phyloP scores from a whole-genome alignment of 2,329 filamentous ascomycete genomes.

The Colletotrichum liriopes region DNA sequence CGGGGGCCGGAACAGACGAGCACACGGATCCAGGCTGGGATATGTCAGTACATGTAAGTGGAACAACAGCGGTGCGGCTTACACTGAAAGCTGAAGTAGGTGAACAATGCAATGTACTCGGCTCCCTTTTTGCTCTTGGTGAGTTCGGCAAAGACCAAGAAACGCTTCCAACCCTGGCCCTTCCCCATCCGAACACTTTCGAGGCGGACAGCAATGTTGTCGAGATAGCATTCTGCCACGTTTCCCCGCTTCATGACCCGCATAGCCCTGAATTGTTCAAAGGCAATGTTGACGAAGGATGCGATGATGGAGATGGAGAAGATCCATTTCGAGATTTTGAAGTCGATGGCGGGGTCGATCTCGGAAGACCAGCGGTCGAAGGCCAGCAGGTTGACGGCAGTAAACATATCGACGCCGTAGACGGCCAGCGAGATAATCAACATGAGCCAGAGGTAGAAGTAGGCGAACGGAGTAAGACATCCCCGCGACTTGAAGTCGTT shows the following conservation, averaged over 20 bases:
- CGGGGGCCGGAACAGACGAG: slow-evolving; percentile 93
- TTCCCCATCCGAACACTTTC: slow-evolving; percentile 84
- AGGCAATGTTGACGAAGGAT: slow-evolving; percentile 86
- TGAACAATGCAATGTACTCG: slow-evolving; percentile 92
- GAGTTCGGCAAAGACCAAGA: slow-evolving; percentile 91
- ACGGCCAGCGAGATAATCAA: slow-evolving; percentile 85
- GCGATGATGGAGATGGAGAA: slow-evolving; percentile 94
- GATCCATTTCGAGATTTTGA: slow-evolving; percentile 91
- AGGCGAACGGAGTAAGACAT: slow-evolving; percentile 84
- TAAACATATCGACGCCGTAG: slow-evolving; percentile 93
- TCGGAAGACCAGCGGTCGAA: slow-evolving; percentile 92
- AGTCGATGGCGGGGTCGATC: slow-evolving; percentile 83
- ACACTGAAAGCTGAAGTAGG: slow-evolving; percentile 85
- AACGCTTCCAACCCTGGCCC: slow-evolving; percentile 87
- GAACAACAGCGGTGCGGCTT: slow-evolving; percentile 39
- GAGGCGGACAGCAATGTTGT: slow-evolving; percentile 86
- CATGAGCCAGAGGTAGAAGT: slow-evolving; percentile 87
- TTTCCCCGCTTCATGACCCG: slow-evolving; percentile 88
- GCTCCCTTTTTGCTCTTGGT: slow-evolving; percentile 93
- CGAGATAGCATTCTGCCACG: slow-evolving; percentile 92
- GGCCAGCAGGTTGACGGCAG: slow-evolving; percentile 89
- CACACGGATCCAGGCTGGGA: slow-evolving; percentile 85
- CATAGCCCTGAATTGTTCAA: slow-evolving; percentile 84
- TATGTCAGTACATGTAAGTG: slow-evolving; percentile 33
- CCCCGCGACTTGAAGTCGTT: slow-evolving; percentile 88